These are phyloP conservation scores for Podospora sp. DNA, from an alignment of 495 filamentous ascomycete species.

Conservation along the genomic window DNA sequence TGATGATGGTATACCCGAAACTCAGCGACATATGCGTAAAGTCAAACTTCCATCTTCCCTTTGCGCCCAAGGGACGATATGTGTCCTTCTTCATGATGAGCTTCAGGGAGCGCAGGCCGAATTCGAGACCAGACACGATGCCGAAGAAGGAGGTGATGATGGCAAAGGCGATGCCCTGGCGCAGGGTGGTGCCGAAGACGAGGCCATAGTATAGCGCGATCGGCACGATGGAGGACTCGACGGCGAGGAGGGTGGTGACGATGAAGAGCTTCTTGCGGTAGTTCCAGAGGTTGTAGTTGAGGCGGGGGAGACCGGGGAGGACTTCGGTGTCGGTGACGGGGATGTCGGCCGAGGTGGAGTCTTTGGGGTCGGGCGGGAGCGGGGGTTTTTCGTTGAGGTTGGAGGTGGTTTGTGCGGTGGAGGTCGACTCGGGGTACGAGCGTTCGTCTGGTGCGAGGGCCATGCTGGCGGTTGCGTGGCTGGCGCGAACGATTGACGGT, in stretches of 20 bases:
- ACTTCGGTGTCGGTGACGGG: constrained; percentile 1
- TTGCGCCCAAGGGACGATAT: constrained; percentile 48
- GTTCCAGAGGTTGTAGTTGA: constrained; percentile 48
- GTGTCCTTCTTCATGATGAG: constrained; percentile 44
- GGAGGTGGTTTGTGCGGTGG: background rate
- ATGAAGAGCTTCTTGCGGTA: constrained; percentile 49
- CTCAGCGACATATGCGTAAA: constrained; percentile 50
- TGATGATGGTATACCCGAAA: constrained; percentile 50
- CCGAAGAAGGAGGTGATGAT: constrained; percentile 57
- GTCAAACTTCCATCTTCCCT: constrained; percentile 46
- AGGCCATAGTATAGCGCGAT: constrained; percentile 53
- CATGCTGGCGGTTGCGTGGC: background rate
- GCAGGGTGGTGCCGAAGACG: constrained; percentile 40
- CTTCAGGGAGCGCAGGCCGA: constrained; percentile 48
- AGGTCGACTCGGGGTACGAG: background rate
- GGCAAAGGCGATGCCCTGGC: constrained; percentile 51
- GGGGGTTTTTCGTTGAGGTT: background rate
- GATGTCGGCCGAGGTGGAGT: background rate
- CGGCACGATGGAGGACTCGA: constrained; percentile 50
- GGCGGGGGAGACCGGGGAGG: constrained; percentile 41
- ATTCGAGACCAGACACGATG: constrained; percentile 52
- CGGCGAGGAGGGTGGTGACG: constrained; percentile 43
- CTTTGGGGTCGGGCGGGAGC: background rate
- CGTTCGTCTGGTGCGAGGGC: background rate
- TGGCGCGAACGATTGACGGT: background rate